Conservation (phyloP, 148 eudicot genomes). For the Dianthus caryophyllus region DNA sequence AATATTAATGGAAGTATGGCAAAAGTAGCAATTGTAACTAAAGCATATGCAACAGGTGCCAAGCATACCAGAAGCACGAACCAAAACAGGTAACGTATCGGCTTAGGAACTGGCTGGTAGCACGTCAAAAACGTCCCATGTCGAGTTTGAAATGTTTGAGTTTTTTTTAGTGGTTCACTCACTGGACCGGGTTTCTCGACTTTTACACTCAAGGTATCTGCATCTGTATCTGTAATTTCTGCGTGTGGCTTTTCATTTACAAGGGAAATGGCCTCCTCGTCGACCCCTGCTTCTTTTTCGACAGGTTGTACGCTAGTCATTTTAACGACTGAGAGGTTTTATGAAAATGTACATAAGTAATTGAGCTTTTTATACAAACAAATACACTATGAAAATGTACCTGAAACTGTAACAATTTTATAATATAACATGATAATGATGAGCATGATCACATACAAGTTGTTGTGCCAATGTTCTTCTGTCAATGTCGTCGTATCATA, state of each 20-base stretch:
- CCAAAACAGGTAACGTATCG: background rate
- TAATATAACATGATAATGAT: background rate
- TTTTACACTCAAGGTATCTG: background rate
- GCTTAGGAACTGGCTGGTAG: background rate
- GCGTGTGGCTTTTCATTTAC: background rate
- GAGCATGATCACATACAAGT: background rate
- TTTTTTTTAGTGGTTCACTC: background rate
- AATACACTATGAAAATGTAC: background rate
- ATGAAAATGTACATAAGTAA: background rate
- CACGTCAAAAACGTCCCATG: background rate
- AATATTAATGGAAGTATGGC: background rate
- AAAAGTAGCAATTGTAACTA: background rate
- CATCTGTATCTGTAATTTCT: background rate
- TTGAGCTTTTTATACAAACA: background rate
- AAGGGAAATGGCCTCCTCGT: background rate
- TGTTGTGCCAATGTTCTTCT: background rate
- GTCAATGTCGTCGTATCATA: background rate
- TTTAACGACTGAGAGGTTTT: background rate
- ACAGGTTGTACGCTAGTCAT: background rate
- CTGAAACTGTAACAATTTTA: background rate
- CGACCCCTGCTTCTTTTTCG: background rate
- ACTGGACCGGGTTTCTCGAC: constrained; percentile 1
- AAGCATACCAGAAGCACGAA: background rate
- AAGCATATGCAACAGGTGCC: constrained; percentile 5
- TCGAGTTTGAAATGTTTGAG: no score